Evolutionary conservation across 106 monocot genomes (phyloP), one percentile per base, ranked within the genome.

Genomic region (Dendrobium officinale): DNA sequence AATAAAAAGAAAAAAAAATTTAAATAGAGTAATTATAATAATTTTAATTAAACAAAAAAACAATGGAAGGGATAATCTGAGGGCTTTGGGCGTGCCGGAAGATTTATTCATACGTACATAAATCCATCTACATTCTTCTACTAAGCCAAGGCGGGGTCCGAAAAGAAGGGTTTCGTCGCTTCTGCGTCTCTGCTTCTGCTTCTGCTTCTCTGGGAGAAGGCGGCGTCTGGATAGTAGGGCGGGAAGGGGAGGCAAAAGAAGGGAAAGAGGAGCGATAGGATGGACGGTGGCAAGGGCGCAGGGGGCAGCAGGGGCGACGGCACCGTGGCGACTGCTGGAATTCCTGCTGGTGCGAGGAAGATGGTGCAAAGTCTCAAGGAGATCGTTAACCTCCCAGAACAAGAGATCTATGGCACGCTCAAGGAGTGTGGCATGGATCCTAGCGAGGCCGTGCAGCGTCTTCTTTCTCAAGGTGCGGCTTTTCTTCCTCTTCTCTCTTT

Each of bases 391-490:
- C 76, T 75, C 20, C 66, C 82, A 0, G 82, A 82, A 43, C 45
- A 45, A 18, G 82, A 82, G 75, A 82, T 82, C 76, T 82, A 82
- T 31, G 75, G 66, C 29, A 82, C 76, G 82, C 82, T 82, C 3
- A 82, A 77, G 31, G 82, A 82, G 82, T 82, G 82, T 43, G 73
- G 76, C 19, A 82, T 82, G 82, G 82, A 82, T 27, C 82, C 82
- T 13, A 82, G 77, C 66, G 82, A 82, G 76, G 66, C 82, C 24
- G 77, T 82, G 44, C 82, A 82, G 29, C 82, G 82, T 6, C 82
- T 82, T 44, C 77, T 82, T 29, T 66, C 42, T 67, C 82, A 82
- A 82, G 82, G 82, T 82, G 19, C 1, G 5, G 41, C 24, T 5
- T 51, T 51, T 61, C 59, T 3, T 20, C 59, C 59, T 61, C 6